Percentiles rank a stretch among this genome's conserved stretches.
Conservation (phyloP, 805 yeast species). For the Yueomyces sinensis region DNA sequence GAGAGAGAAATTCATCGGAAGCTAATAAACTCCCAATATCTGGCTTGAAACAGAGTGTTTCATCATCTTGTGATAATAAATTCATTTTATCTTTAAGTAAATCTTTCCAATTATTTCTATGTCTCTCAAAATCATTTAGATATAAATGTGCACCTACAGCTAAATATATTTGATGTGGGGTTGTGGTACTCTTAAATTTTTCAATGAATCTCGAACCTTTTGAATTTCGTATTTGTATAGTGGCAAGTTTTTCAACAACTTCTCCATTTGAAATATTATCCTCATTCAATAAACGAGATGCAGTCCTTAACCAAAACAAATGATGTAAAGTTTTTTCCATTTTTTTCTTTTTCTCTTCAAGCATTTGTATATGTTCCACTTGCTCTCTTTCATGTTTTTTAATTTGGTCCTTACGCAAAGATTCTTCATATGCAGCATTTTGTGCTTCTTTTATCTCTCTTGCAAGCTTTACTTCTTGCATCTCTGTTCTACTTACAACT, state of each 20-base stretch:
- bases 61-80: conserved; percentile 7
- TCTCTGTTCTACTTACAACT: conserved; percentile 43
- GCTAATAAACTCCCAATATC: conserved; percentile 4
- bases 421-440: conserved; percentile 51
- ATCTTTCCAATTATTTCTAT: conserved; percentile 56
- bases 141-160: conserved; percentile 17
- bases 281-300: conserved; percentile 1
- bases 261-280: neutral
- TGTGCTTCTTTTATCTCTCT: conserved; percentile 51
- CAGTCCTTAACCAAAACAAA: conserved; percentile 14
- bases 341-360: conserved; percentile 7
- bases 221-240: conserved; percentile 21
- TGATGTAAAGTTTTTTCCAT: conserved; percentile 8
- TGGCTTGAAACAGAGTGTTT: conserved; percentile 12
- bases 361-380: conserved; percentile 2
- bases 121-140: conserved; percentile 37
- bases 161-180: conserved; percentile 12
- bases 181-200: conserved; percentile 10
- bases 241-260: conserved; percentile 6
- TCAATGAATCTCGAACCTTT: conserved; percentile 19
- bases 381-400: conserved; percentile 35
- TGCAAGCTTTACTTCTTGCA: conserved; percentile 42
- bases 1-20: conserved; percentile 2
- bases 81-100: conserved; percentile 31
- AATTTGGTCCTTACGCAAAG: conserved; percentile 41